Base-by-base conservation (phyloP, 495 filamentous ascomycete genomes). In the Trichoderma virens region DNA sequence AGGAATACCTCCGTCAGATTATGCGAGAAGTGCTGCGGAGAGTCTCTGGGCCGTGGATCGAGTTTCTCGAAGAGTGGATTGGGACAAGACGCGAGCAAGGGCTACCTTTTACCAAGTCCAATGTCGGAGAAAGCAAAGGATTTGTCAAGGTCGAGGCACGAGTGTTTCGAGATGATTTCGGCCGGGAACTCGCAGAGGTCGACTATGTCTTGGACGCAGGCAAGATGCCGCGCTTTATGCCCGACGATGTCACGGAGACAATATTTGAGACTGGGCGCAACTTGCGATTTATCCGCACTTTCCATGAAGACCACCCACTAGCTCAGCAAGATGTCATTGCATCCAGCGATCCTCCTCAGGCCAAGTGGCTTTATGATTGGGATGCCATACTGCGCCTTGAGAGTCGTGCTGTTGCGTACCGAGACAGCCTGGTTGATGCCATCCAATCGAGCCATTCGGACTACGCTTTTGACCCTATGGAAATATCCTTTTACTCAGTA, bases 311-410 rank as follows among this genome's bases (percentile, higher is more conserved):
- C 6, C 91, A 97, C 73, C 89, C 90, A 0, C 77, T 97, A 59
- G 80, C 85, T 25, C 80, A 76, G 60, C 68, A 74, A 34, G 79
- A 81, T 47, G 70, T 76, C 13, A 73, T 84, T 32, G 69, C 68
- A 20, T 70, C 70, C n/a, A 71, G 77, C 23, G 73, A 78, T 27
- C 79, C 83, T 39, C 87, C 89, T 2, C 73, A 68, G 23, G 74
- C 96, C 14, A 77, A 86, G 31, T 94, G 88, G 88, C 83, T 84
- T 38, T 93, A 89, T 63, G 83, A 85, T 2, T 96, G 93, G 92
- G 73, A 81, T 59, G 84, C 88, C 63, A 86, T 96, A 20, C 84
- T 88, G 61, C 66, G 71, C 47, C 77, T 90, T 41, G 84, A 88
- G 64, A 70, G 67, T 9, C 85, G 83, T 62, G 88, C 88, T 2